Evolutionary conservation across 495 filamentous ascomycete species (phyloP).

Genomic region (Lophiostoma macrostomum): DNA sequence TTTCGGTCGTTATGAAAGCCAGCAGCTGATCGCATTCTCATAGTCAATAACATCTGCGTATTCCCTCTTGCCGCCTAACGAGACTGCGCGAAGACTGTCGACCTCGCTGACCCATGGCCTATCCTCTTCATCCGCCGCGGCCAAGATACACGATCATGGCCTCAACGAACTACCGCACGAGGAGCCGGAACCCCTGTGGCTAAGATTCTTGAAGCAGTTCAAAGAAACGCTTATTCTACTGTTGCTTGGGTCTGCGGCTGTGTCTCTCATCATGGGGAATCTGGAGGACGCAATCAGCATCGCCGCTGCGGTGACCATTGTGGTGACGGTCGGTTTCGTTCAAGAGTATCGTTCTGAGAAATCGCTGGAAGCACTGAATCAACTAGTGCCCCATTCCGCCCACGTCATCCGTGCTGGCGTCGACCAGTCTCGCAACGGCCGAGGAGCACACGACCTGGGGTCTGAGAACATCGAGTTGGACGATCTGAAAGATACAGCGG

Average conservation of each 20-base stretch:
- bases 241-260: constrained; percentile 82
- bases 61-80: constrained; percentile 63
- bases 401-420: constrained; percentile 67
- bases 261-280: constrained; percentile 91
- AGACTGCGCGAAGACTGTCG: constrained; percentile 72
- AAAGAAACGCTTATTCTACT: constrained; percentile 85
- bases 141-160: constrained; percentile 74
- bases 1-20: too few species aligned
- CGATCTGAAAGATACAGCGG: constrained; percentile 37
- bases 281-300: constrained; percentile 96
- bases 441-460: constrained; percentile 29
- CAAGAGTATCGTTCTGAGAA: constrained; percentile 98
- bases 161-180: constrained; percentile 94
- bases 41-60: constrained; percentile 60
- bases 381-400: constrained; percentile 89
- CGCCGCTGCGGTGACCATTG: constrained; percentile 89
- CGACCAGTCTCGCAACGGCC: constrained; percentile 21
- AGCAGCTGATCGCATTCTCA: background rate
- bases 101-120: constrained; percentile 84
- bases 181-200: constrained; percentile 88
- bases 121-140: constrained; percentile 71
- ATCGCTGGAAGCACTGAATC: constrained; percentile 90
- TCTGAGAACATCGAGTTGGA: constrained; percentile 37
- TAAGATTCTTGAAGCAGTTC: constrained; percentile 95
- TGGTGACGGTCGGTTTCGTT: constrained; percentile 92